A percentile compares a stretch with the other conserved stretches of the same genome.
phyloP scores from a whole-genome alignment of 2,329 filamentous ascomycete species.

The Dactylellina sp. region DNA sequence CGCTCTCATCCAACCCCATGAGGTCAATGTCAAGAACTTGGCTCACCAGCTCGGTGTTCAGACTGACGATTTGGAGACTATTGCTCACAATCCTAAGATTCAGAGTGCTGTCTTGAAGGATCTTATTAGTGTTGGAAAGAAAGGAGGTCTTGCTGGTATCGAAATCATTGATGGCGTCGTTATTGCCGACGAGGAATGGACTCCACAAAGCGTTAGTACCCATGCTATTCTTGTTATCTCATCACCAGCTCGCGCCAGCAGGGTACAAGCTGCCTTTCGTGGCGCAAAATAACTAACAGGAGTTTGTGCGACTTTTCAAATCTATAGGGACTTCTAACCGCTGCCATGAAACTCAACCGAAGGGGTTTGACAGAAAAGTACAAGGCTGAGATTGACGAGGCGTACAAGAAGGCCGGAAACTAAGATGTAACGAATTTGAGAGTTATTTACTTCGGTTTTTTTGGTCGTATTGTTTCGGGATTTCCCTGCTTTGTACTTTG shows the following conservation, averaged over 20 bases:
- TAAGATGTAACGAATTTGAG: slow-evolving; percentile 20
- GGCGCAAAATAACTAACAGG: no score
- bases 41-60: slow-evolving; percentile 73
- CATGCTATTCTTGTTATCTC: slow-evolving; percentile 1
- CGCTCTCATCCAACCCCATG: slow-evolving; percentile 79
- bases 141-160: slow-evolving; percentile 75
- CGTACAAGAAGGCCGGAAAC: slow-evolving; percentile 65
- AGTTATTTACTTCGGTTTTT: not conserved
- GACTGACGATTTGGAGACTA: slow-evolving; percentile 74
- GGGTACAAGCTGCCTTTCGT: no score
- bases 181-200: slow-evolving; percentile 87
- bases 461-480: not conserved
- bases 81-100: slow-evolving; percentile 76
- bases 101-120: slow-evolving; percentile 76
- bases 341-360: slow-evolving; percentile 79
- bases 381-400: slow-evolving; percentile 72
- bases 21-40: slow-evolving; percentile 72
- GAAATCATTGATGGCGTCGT: slow-evolving; percentile 83
- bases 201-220: slow-evolving; percentile 81
- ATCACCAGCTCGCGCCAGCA: no score
- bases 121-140: slow-evolving; percentile 73
- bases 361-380: slow-evolving; percentile 74
- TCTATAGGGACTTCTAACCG: slow-evolving; percentile 72
- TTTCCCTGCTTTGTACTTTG: slow-evolving; percentile 14
- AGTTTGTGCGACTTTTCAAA: slow-evolving; percentile 61